These are phyloP conservation scores for Tolypocladium endophyticum DNA, from an alignment of 2,329 filamentous ascomycete genomes.

Conservation along the genomic window DNA sequence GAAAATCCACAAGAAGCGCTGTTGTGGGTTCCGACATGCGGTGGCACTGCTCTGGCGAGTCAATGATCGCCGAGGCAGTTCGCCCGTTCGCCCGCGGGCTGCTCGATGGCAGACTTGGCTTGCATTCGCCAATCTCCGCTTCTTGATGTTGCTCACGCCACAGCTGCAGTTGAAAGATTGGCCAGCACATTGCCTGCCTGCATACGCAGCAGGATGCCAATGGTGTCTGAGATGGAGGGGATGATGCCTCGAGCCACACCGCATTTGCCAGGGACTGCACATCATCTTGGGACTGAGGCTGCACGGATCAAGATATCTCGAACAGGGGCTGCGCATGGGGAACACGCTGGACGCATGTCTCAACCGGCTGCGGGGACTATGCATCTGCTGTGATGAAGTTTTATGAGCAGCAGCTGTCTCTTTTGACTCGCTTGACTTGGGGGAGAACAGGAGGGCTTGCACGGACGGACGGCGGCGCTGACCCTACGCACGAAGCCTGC, in stretches of 20 bases:
- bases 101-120: not conserved
- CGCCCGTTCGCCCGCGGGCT: not conserved
- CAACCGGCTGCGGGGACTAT: not conserved
- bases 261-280: slow-evolving; percentile 15
- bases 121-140: slow-evolving; percentile 1
- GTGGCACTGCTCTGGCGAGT: not conserved
- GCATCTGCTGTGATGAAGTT: not conserved
- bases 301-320: not conserved
- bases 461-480: not conserved
- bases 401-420: too few species aligned
- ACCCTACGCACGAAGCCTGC: not conserved
- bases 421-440: not conserved
- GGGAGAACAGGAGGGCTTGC: not conserved
- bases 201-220: not conserved
- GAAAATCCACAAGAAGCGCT: not conserved
- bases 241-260: slow-evolving; percentile 10
- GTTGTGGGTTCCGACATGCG: not conserved
- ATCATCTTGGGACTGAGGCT: slow-evolving; percentile 13
- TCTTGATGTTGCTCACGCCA: not conserved
- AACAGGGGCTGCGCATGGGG: not conserved
- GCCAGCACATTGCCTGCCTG: slow-evolving; percentile 1
- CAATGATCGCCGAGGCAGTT: not conserved
- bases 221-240: slow-evolving; percentile 6
- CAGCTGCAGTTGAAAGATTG: not conserved
- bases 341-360: slow-evolving; percentile 5